Evolutionary conservation across 2,329 filamentous ascomycete species (phyloP).

Genomic region (Aspergillus neotritici): DNA sequence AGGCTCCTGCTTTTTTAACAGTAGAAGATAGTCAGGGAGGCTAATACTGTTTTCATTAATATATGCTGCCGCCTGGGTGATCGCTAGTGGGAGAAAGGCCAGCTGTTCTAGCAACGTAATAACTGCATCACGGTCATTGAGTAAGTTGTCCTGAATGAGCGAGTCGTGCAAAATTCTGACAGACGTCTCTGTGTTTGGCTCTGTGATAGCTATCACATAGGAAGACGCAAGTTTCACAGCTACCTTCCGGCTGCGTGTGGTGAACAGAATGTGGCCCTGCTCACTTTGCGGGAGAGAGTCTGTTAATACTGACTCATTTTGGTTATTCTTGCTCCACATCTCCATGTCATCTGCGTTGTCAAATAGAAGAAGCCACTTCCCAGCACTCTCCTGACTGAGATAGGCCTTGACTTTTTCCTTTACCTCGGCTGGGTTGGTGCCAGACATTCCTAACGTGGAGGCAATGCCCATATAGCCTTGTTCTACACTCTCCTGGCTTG

Average conservation of each 20-base stretch:
- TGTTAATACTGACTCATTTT: constrained; percentile 1
- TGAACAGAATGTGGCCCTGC: constrained; percentile 24
- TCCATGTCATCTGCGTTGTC: constrained; percentile 20
- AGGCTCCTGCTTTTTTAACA: constrained; percentile 4
- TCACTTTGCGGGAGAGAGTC: constrained; percentile 14
- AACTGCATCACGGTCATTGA: constrained; percentile 5
- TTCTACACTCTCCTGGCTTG: constrained; percentile 14
- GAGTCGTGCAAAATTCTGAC: constrained; percentile 1
- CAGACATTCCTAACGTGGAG: constrained; percentile 3
- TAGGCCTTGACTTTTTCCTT: constrained; percentile 8
- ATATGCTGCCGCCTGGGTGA: constrained; percentile 22
- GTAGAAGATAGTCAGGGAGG: constrained; percentile 1
- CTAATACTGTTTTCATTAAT: constrained; percentile 6
- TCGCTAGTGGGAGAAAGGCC: constrained; percentile 21
- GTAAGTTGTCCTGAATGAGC: constrained; percentile 4
- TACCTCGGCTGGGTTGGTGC: constrained; percentile 1
- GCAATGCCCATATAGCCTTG: constrained; percentile 10
- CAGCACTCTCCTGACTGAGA: constrained; percentile 7
- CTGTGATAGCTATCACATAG: constrained; percentile 13
- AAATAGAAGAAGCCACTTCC: constrained; percentile 21
- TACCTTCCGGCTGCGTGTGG: constrained; percentile 17
- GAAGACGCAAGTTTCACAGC: constrained; percentile 13
- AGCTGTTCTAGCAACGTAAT: constrained; percentile 14
- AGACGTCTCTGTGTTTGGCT: constrained; percentile 10
- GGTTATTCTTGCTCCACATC: constrained; percentile 8